Evolutionary conservation across 768 basidiomycete genomes (phyloP), one percentile per base, ranked within the genome.

Genomic region (Mycena epipterygia): DNA sequence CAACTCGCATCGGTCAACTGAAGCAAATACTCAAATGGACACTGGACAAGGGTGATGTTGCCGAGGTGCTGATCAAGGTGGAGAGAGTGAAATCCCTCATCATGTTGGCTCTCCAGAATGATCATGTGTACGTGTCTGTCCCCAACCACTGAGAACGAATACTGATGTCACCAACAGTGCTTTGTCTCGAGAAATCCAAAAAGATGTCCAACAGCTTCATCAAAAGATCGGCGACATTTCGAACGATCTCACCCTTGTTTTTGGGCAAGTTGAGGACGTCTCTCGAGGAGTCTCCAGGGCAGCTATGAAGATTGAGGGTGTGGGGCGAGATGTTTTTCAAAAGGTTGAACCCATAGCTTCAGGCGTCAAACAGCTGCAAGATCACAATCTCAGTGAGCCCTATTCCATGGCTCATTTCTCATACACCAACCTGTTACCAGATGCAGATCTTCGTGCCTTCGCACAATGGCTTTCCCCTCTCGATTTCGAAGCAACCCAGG

Each of bases 81-180:
- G 52, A 53, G 30, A 29, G 52, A 53, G 52, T 53, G 29, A 53
- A 53, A 53, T 30, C 52, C n/a, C 52, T 53, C 52, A 23, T 53
- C n/a, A 53, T 33, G 16, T 23, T 53, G 27, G 52, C 52, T 29
- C 27, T 53, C 30, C 52, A 53, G 30, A 30, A 53, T 32, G 29
- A 53, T n/a, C 52, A 53, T 17, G 17, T 53, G 52, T 53, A n/a
- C 23, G 51, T 52, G 52, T 14, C 16, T 17, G 2, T 3, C 16
- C 5, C 27, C 30, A 13, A 14, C 5, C 30, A 13, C 41, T 21
- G 41, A 42, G 3, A 21, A 42, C 14, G 41, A 30, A 27, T 5
- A 53, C 52, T 32, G 12, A 13, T 17, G 13, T 4, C 16, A 53
- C 29, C 52, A 23, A 13, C 52, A 53, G 52, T 33, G 52, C 52